Base-by-base conservation (phyloP, 208 protist genomes). In the Crithidia expoeki region DNA sequence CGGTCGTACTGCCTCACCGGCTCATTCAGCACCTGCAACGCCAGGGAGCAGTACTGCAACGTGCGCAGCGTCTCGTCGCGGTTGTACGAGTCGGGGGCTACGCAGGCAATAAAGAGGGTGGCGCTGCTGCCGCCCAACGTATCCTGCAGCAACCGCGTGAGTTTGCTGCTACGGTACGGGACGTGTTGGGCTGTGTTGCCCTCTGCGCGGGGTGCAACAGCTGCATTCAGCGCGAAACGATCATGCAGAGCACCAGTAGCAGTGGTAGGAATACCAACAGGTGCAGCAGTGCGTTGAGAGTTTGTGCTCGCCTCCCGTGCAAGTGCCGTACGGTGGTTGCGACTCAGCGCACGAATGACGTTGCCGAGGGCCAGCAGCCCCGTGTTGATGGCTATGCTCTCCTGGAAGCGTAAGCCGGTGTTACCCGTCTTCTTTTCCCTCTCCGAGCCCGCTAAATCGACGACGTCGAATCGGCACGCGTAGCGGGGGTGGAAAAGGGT, bases 371-470 rank as follows among this genome's bases (percentile, higher is more conserved):
- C 95, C 12, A 97, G 81, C 17, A 98, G 77, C 0, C 92, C 94
- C 0, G 81, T 84, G 80, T 98, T 98, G 79, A 98, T 98, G 55
- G 79, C 85, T 62, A 98, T 88, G 56, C 89, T 96, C 68, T 98
- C 95, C 78, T 97, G 90, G 40, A 98, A 87, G 9, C 96, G 89
- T 32, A 83, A 36, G 0, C 89, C 89, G 0, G 85, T 83, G 59
- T 94, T 94, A 32, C 80, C 70, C 25, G 92, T 94, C 69, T 93
- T 90, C 65, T 89, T 93, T 71, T 91, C 88, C 1, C 86, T 76
- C 74, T 96, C 92, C 7, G 85, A 92, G 3, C 92, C 92, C 6
- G 97, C 97, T n/a, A 99, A 84, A 72, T 99, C 97, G 30, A 99
- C 97, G 0, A 99, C 72, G 68, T 92, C 86, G 25, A 98, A 62